phyloP scores from a whole-genome alignment of 2,329 filamentous ascomycete species.

The Graphilbum fragrans region DNA sequence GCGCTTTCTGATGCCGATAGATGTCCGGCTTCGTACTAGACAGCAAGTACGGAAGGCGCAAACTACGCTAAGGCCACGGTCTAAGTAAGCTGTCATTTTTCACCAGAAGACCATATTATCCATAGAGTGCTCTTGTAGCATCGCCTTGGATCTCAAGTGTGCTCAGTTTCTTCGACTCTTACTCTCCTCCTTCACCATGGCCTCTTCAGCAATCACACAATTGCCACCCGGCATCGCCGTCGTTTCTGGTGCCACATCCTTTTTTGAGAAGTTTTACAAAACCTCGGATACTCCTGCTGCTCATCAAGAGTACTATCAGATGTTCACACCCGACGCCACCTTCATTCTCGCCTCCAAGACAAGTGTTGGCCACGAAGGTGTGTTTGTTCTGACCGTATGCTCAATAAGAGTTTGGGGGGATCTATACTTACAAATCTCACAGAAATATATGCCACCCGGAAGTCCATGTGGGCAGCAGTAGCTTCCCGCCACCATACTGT shows the following conservation, averaged over 20 bases:
- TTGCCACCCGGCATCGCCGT: too few species aligned
- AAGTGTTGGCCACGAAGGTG: conserved; percentile 14
- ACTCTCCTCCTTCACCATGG: too few species aligned
- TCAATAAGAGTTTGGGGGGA: not conserved
- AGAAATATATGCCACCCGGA: conserved; percentile 18
- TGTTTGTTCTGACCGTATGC: not conserved
- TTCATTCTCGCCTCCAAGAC: conserved; percentile 18
- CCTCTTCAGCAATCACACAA: too few species aligned
- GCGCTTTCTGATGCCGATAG: too few species aligned
- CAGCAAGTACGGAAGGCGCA: too few species aligned
- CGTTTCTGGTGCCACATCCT: conserved; percentile 2
- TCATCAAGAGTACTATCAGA: conserved; percentile 16
- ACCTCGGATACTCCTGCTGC: conserved; percentile 18
- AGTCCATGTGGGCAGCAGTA: conserved; percentile 19
- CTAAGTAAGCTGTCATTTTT: too few species aligned
- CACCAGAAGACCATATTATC: too few species aligned
- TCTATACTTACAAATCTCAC: not conserved
- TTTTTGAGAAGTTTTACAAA: conserved; percentile 18
- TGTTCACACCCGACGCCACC: conserved; percentile 17
- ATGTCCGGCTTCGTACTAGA: too few species aligned
- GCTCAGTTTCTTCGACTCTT: too few species aligned
- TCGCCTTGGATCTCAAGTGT: too few species aligned
- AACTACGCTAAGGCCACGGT: too few species aligned
- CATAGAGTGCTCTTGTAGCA: too few species aligned
- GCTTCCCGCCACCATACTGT: conserved; percentile 17